Percentiles rank a stretch among this genome's conserved stretches.
Evolutionary conservation across 75 land plant species (phyloP).

Genomic region (Pinus tabuliformis): DNA sequence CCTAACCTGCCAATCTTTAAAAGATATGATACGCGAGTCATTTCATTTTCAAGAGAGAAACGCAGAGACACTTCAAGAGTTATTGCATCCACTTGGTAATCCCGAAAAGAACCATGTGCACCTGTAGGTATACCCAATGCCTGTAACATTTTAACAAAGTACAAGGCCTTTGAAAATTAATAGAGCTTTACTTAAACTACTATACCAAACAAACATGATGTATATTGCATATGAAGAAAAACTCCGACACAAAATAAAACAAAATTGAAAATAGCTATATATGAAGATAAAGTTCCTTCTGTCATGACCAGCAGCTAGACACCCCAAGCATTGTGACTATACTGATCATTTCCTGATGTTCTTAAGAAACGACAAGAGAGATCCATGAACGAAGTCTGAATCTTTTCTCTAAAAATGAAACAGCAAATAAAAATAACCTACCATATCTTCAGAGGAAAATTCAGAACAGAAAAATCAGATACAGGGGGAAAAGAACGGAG

Average conservation of each 20-base stretch:
- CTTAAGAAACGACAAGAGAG: not conserved
- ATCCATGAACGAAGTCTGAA: not conserved
- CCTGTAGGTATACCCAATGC: conserved; percentile 91
- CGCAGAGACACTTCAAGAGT: conserved; percentile 63
- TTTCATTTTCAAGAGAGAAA: conserved; percentile 22
- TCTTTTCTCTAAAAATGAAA: not conserved
- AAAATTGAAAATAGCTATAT: not conserved
- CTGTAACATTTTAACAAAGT: conserved; percentile 27
- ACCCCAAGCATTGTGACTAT: not conserved
- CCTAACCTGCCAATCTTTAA: conserved; percentile 58
- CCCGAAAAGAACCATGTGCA: conserved; percentile 94
- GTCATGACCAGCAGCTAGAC: not conserved
- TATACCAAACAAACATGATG: not conserved
- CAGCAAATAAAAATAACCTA: not conserved
- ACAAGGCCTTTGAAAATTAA: not conserved
- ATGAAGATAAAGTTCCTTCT: not conserved
- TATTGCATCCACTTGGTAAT: conserved; percentile 93
- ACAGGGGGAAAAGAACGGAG: not conserved
- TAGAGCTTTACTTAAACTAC: not conserved
- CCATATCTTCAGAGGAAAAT: not conserved
- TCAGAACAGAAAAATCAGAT: not conserved
- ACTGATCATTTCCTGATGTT: not conserved
- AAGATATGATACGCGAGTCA: conserved; percentile 27
- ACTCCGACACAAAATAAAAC: not conserved
- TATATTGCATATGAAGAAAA: not conserved